Conservation (phyloP, 192 early-diverging fungal genomes). For the Coemansia sp. region DNA sequence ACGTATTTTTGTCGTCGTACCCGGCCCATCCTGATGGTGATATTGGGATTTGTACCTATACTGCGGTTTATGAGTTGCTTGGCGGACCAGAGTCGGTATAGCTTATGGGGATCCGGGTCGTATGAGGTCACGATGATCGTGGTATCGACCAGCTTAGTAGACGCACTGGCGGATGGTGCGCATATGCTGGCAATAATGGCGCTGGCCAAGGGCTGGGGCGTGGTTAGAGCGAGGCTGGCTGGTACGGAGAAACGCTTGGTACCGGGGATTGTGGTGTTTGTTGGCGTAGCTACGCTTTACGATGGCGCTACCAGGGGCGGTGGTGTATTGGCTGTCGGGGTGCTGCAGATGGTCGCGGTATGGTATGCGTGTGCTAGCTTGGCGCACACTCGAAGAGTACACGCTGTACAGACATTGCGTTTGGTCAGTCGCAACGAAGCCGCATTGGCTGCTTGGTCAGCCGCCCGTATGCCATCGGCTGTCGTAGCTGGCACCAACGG, state of each 20-base stretch:
- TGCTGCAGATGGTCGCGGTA: constrained; percentile 25
- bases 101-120: constrained; percentile 33
- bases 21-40: constrained; percentile 18
- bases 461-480: background rate
- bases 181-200: constrained; percentile 36
- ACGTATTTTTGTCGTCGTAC: background rate
- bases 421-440: constrained; percentile 43
- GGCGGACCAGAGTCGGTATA: constrained; percentile 46
- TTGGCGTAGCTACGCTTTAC: constrained; percentile 36
- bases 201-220: constrained; percentile 50
- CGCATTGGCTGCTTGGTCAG: constrained; percentile 30
- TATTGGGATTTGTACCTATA: constrained; percentile 31
- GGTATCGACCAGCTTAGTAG: constrained; percentile 46
- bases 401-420: constrained; percentile 35
- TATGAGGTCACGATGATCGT: constrained; percentile 46
- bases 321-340: constrained; percentile 41
- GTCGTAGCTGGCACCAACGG: too few species aligned
- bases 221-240: constrained; percentile 38
- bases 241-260: constrained; percentile 46
- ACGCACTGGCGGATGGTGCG: constrained; percentile 42
- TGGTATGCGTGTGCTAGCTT: constrained; percentile 35
- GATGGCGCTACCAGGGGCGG: constrained; percentile 49
- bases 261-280: constrained; percentile 37
- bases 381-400: constrained; percentile 34
- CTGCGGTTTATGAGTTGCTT: constrained; percentile 42